phyloP scores from a whole-genome alignment of 2,329 filamentous ascomycete species.

The Chlorencoelia australis region DNA sequence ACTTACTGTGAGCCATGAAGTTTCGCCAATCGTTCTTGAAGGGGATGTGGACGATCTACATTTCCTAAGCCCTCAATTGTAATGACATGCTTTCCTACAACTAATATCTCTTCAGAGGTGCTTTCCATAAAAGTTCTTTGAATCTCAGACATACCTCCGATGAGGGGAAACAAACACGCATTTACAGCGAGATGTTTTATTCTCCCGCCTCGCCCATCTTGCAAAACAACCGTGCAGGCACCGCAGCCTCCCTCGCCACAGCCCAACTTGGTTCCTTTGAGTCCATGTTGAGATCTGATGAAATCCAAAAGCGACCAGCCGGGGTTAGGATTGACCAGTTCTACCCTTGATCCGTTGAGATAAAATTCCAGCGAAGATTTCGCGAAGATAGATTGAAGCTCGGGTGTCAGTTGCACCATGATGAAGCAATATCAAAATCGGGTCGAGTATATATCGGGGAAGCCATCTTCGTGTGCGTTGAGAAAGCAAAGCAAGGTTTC shows the following conservation, averaged over 20 bases:
- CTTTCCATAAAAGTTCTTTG: background rate
- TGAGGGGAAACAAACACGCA: constrained; percentile 54
- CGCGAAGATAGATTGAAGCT: constrained; percentile 14
- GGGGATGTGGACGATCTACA: constrained; percentile 72
- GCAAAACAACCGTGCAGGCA: constrained; percentile 86
- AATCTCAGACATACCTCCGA: constrained; percentile 15
- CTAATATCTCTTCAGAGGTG: constrained; percentile 29
- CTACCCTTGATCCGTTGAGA: constrained; percentile 81
- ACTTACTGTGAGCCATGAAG: constrained; percentile 80
- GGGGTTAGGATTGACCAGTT: constrained; percentile 78
- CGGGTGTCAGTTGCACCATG: constrained; percentile 14
- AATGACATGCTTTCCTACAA: constrained; percentile 95
- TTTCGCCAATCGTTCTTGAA: constrained; percentile 82
- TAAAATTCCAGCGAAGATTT: constrained; percentile 66
- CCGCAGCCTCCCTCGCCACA: constrained; percentile 94
- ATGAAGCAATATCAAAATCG: background rate
- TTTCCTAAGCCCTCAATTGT: constrained; percentile 91
- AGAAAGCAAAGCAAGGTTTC: no score
- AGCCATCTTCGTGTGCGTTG: no score
- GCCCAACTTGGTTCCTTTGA: constrained; percentile 90
- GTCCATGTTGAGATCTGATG: constrained; percentile 61
- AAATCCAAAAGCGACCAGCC: constrained; percentile 89
- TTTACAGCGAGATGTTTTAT: constrained; percentile 95
- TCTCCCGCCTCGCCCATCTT: constrained; percentile 65
- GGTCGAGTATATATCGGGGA: background rate